A percentile compares a stretch with the other conserved stretches of the same genome.
phyloP scores from a whole-genome alignment of 164 flowering plant genomes.

The Aristolochia contorta region DNA sequence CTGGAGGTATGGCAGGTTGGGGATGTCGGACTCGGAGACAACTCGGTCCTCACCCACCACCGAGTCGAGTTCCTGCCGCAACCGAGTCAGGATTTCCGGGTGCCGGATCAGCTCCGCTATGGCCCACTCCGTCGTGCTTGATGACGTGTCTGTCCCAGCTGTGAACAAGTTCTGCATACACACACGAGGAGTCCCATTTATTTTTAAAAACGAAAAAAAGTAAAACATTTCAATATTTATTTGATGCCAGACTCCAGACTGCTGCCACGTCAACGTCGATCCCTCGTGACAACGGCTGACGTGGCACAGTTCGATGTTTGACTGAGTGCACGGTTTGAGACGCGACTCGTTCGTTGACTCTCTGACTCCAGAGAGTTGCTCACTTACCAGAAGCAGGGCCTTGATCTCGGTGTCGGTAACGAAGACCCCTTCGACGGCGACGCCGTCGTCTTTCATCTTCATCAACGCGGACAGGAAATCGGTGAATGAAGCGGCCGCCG shows the following conservation, averaged over 20 bases:
- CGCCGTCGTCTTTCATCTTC: conserved; percentile 33
- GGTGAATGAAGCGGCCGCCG: conserved; percentile 6
- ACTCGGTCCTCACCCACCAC: conserved; percentile 62
- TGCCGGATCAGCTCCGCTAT: conserved; percentile 65
- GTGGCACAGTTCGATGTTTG: no score
- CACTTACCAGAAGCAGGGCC: conserved; percentile 74
- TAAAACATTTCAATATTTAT: no score
- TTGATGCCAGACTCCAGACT: no score
- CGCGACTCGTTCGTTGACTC: no score
- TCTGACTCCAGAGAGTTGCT: no score
- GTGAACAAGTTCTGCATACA: conserved; percentile 66
- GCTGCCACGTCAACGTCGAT: no score
- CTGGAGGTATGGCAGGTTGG: conserved; percentile 45
- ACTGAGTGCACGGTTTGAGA: no score
- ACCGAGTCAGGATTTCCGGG: conserved; percentile 40
- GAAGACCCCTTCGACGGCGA: conserved; percentile 25
- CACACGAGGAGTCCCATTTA: no score
- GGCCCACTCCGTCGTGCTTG: conserved; percentile 87
- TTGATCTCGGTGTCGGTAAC: conserved; percentile 68
- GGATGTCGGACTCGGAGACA: conserved; percentile 48
- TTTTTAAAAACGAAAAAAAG: no score
- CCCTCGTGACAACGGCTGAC: no score
- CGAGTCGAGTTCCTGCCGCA: conserved; percentile 47
- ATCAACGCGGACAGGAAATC: conserved; percentile 49
- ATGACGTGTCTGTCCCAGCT: conserved; percentile 81